Evolutionary conservation across 148 eudicot species (phyloP).

Genomic region (Amaranthus cruentus): DNA sequence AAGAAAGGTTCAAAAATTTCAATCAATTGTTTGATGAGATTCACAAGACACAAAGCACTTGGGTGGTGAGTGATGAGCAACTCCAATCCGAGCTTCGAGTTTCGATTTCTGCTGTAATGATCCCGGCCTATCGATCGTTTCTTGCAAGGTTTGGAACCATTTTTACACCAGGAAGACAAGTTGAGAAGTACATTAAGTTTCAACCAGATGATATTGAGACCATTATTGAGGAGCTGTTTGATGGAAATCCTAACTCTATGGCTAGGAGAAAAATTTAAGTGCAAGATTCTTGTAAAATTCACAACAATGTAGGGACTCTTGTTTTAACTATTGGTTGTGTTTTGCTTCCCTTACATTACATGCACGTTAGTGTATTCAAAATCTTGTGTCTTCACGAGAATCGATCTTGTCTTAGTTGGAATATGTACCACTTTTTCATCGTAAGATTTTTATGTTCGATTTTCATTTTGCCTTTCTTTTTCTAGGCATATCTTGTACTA

Average conservation of each 20-base stretch:
- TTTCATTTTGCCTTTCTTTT: too few relatives aligned
- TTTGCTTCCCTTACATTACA: background rate
- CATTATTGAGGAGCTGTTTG: conserved; percentile 72
- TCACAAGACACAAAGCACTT: conserved; percentile 57
- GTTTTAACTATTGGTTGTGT: background rate
- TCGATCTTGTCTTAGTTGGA: too few relatives aligned
- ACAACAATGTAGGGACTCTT: background rate
- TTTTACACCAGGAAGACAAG: conserved; percentile 79
- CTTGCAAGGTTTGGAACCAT: conserved; percentile 60
- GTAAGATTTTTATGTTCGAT: too few relatives aligned
- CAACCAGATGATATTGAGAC: conserved; percentile 88
- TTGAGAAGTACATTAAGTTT: conserved; percentile 77
- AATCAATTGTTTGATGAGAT: conserved; percentile 77
- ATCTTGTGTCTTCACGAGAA: background rate
- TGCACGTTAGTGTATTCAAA: background rate
- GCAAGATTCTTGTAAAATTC: background rate
- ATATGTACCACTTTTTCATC: too few relatives aligned
- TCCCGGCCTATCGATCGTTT: conserved; percentile 78
- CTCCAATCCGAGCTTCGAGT: conserved; percentile 89
- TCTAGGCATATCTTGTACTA: too few relatives aligned
- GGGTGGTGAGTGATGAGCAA: conserved; percentile 94
- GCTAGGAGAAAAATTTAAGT: conserved; percentile 44
- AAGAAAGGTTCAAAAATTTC: conserved; percentile 82
- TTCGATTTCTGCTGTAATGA: conserved; percentile 75
- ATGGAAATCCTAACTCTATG: conserved; percentile 50